A percentile compares a stretch with the other conserved stretches of the same genome.
These are phyloP conservation scores for Chaetomium olivaceum DNA, from an alignment of 2,329 filamentous ascomycete species.

Conservation along the genomic window DNA sequence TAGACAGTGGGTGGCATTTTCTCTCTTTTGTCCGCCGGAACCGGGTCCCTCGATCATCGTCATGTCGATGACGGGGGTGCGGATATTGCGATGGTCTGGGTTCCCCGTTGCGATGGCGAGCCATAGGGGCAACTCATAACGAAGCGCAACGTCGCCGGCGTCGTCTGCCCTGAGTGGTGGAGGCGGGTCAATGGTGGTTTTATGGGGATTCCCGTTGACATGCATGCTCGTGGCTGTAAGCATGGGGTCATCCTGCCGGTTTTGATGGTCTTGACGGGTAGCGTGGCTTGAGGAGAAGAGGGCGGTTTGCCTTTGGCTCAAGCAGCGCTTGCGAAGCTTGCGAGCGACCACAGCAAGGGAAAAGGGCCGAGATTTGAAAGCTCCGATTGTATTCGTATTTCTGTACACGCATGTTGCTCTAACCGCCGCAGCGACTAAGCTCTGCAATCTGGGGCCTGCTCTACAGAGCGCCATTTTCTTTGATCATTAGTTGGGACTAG, in stretches of 20 bases:
- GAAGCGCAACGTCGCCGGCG: background rate
- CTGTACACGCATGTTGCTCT: too few relatives aligned
- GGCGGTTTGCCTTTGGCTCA: background rate
- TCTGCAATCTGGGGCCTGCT: too few relatives aligned
- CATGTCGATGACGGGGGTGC: conserved; percentile 3
- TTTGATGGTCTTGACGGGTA: background rate
- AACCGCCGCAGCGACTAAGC: too few relatives aligned
- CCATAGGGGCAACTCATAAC: background rate
- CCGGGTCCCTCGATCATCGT: background rate
- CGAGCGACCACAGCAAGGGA: too few relatives aligned
- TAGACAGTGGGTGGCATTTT: background rate
- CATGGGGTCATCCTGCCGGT: background rate
- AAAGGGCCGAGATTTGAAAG: too few relatives aligned
- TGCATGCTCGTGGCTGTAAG: background rate
- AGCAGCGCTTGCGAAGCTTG: too few relatives aligned
- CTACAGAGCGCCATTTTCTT: too few relatives aligned
- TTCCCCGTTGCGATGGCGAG: background rate
- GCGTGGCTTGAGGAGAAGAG: background rate
- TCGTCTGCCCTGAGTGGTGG: too few relatives aligned
- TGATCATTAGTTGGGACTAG: too few relatives aligned
- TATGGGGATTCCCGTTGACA: background rate
- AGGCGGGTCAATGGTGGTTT: background rate
- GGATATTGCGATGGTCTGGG: background rate
- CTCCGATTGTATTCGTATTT: too few relatives aligned
- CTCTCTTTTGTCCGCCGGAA: background rate